Percentiles rank a stretch among this genome's conserved stretches.
Evolutionary conservation across 257 asterid genomes (phyloP).

Genomic region (Osmanthus fragrans): DNA sequence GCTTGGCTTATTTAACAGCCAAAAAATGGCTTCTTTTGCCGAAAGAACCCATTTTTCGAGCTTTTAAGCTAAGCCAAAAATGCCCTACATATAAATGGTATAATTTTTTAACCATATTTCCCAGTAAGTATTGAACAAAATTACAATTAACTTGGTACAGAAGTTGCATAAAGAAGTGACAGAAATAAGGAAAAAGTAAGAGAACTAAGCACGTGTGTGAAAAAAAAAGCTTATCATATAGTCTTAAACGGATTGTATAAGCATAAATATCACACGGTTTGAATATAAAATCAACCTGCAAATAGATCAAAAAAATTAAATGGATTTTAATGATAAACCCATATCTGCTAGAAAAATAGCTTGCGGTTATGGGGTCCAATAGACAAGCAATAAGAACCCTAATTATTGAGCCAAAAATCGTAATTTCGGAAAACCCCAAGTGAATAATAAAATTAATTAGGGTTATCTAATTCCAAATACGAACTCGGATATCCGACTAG

Average conservation of each 20-base stretch:
- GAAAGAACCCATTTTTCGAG: too few relatives aligned
- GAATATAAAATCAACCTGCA: neutral
- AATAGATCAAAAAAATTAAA: neutral
- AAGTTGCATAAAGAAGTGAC: neutral
- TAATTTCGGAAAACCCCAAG: neutral
- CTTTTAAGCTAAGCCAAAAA: neutral
- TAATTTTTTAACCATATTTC: too few relatives aligned
- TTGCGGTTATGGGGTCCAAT: neutral
- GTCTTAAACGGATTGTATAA: neutral
- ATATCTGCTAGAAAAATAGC: neutral
- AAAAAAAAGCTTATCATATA: neutral
- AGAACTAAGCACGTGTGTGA: neutral
- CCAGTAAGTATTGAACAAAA: neutral
- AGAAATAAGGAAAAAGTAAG: neutral
- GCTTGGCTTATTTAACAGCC: neutral
- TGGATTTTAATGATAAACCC: neutral
- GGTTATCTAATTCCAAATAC: neutral
- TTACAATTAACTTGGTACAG: neutral
- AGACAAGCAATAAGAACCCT: neutral
- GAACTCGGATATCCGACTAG: neutral
- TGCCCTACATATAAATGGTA: neutral
- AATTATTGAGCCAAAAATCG: neutral
- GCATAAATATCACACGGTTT: neutral
- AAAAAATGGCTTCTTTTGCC: neutral
- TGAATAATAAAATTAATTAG: neutral